A percentile compares a stretch with the other conserved stretches of the same genome.
These are phyloP conservation scores for Mangifera indica DNA, from an alignment of 345 rosid genomes.

Conservation along the genomic window DNA sequence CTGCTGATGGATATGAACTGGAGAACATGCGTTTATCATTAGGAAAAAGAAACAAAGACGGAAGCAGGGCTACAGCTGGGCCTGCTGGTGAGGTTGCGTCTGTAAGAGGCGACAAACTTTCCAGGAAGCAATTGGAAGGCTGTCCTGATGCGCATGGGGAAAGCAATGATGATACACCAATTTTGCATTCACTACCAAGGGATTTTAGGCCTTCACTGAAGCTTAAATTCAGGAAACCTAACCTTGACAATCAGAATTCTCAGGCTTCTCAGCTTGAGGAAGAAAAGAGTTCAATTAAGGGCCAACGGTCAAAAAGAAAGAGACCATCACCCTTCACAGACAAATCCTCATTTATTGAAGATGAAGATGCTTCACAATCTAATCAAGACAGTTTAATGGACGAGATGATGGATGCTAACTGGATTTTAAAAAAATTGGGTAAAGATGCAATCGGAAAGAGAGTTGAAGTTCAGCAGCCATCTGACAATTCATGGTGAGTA, in stretches of 20 bases:
- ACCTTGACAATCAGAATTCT: conserved; percentile 53
- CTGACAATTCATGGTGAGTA: conserved; percentile 83
- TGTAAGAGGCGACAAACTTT: conserved; percentile 41
- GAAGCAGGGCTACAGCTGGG: conserved; percentile 41
- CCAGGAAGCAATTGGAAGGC: conserved; percentile 49
- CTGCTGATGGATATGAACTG: conserved; percentile 34
- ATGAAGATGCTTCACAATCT: conserved; percentile 52
- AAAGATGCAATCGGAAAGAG: conserved; percentile 89
- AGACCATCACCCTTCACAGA: conserved; percentile 62
- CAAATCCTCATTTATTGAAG: conserved; percentile 54
- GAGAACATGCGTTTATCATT: conserved; percentile 40
- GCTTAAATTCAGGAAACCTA: conserved; percentile 81
- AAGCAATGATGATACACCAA: conserved; percentile 50
- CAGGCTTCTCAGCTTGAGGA: conserved; percentile 50
- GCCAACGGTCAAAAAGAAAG: conserved; percentile 97
- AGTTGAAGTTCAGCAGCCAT: conserved; percentile 85
- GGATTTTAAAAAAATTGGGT: conserved; percentile 92
- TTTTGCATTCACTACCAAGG: conserved; percentile 48
- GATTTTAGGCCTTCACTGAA: conserved; percentile 75
- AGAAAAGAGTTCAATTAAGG: conserved; percentile 67
- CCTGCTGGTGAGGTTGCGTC: conserved; percentile 41
- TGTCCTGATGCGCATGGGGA: conserved; percentile 44
- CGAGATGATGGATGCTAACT: conserved; percentile 94
- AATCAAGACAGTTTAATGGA: conserved; percentile 62
- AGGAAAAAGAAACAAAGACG: conserved; percentile 47